Conservation (phyloP, 2,329 filamentous ascomycete genomes). For the Neospermospora avenae region DNA sequence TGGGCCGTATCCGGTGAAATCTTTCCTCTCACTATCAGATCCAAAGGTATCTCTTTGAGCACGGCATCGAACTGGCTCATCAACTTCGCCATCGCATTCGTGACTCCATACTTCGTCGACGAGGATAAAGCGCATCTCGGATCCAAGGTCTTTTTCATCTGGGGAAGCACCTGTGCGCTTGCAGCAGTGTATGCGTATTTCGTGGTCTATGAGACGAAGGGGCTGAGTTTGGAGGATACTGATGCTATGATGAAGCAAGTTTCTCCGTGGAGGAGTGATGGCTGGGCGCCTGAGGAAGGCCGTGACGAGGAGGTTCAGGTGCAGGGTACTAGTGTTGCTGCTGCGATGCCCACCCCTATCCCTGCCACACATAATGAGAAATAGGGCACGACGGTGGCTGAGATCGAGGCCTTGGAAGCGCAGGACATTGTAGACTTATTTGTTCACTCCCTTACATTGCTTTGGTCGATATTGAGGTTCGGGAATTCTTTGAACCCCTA, state of each 20-base stretch:
- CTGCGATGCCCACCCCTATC: too few relatives aligned
- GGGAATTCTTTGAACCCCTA: too few relatives aligned
- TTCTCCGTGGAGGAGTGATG: slow-evolving; percentile 5
- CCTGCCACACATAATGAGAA: too few relatives aligned
- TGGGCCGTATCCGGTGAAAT: slow-evolving; percentile 85
- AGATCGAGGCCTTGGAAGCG: too few relatives aligned
- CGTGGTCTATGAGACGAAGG: slow-evolving; percentile 65
- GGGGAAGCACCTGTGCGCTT: slow-evolving; percentile 53
- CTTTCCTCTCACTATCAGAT: slow-evolving; percentile 76
- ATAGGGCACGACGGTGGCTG: too few relatives aligned
- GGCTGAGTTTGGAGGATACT: slow-evolving; percentile 67
- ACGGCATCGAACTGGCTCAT: slow-evolving; percentile 89
- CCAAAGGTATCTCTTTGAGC: slow-evolving; percentile 76
- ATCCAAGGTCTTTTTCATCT: slow-evolving; percentile 47
- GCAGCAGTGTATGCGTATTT: slow-evolving; percentile 53
- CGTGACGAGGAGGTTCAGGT: neutral
- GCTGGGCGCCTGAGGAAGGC: neutral
- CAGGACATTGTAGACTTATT: too few relatives aligned
- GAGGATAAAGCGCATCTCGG: slow-evolving; percentile 41
- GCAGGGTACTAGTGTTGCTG: neutral
- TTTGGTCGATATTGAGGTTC: too few relatives aligned
- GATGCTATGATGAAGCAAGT: slow-evolving; percentile 49
- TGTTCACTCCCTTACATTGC: too few relatives aligned
- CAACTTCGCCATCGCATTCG: slow-evolving; percentile 69
- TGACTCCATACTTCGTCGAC: slow-evolving; percentile 68